Evolutionary conservation across 2,329 filamentous ascomycete species (phyloP).

Genomic region (Sporothrix brunneoviolacea): DNA sequence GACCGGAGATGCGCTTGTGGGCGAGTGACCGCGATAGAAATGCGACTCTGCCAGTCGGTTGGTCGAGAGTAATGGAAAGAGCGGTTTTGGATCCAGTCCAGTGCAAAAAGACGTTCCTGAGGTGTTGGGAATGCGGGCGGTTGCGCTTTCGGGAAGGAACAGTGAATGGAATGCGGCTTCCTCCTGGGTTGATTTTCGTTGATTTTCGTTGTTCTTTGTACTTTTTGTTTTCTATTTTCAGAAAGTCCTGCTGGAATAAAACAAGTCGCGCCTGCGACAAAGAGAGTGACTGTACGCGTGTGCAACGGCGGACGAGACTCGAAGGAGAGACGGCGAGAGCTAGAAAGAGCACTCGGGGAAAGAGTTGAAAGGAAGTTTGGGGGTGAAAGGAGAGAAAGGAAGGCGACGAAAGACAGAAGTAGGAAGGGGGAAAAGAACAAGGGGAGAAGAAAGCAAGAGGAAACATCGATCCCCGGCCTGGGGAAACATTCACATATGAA

Average conservation of each 20-base stretch:
- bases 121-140: constrained; percentile 1
- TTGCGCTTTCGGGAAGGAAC: constrained; percentile 1
- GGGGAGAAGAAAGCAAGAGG: not conserved
- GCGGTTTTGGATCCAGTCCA: constrained; percentile 11
- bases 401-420: no score
- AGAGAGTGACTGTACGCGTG: constrained; percentile 6
- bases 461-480: not conserved
- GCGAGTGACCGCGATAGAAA: constrained; percentile 6
- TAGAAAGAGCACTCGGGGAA: constrained; percentile 1
- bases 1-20: not conserved
- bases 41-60: not conserved
- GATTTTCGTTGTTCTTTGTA: not conserved
- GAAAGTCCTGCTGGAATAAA: constrained; percentile 5
- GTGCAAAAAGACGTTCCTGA: not conserved
- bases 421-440: not conserved
- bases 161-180: not conserved
- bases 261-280: constrained; percentile 13
- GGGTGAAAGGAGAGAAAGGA: not conserved
- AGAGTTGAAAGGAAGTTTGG: not conserved
- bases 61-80: not conserved
- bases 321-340: constrained; percentile 7
- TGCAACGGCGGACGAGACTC: constrained; percentile 5
- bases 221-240: not conserved
- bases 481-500: constrained; percentile 11
- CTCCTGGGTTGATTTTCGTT: not conserved